Evolutionary conservation across 2,329 filamentous ascomycete species (phyloP).

Genomic region (Nothophoma quercina): DNA sequence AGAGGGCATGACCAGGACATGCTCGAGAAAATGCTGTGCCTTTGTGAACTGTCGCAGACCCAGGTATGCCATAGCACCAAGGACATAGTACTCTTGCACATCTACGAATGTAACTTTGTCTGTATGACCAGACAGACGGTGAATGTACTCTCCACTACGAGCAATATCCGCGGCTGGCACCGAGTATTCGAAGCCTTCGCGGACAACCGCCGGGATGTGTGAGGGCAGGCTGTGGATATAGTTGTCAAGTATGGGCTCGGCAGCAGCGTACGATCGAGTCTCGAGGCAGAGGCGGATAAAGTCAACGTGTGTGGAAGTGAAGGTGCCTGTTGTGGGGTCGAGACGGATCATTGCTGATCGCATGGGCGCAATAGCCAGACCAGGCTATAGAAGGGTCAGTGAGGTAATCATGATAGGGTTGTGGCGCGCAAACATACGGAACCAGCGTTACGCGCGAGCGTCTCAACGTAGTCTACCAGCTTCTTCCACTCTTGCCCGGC

Average conservation of each 20-base stretch:
- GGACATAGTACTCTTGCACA: conserved; percentile 64
- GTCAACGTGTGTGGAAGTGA: conserved; percentile 69
- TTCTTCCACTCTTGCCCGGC: conserved; percentile 57
- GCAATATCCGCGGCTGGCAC: conserved; percentile 52
- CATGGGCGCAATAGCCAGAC: conserved; percentile 49
- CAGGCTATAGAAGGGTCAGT: conserved; percentile 32
- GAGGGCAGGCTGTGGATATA: conserved; percentile 71
- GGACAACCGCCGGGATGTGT: conserved; percentile 34
- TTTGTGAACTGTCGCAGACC: conserved; percentile 53
- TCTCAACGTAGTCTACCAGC: conserved; percentile 53
- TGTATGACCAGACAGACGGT: conserved; percentile 65
- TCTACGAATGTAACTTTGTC: conserved; percentile 59
- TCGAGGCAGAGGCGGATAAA: conserved; percentile 66
- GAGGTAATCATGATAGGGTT: background rate
- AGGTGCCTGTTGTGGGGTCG: conserved; percentile 70
- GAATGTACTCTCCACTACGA: conserved; percentile 66
- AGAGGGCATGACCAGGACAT: conserved; percentile 68
- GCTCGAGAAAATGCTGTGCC: conserved; percentile 57
- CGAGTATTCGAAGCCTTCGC: conserved; percentile 49
- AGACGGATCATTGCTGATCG: conserved; percentile 67
- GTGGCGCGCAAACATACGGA: conserved; percentile 36
- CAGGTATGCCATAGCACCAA: conserved; percentile 58
- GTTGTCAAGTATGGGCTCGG: conserved; percentile 68
- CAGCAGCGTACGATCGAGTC: conserved; percentile 61
- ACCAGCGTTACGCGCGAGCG: conserved; percentile 40